Percentiles rank a stretch among this genome's conserved stretches.
These are phyloP conservation scores for Grosmannia serpens DNA, from an alignment of 2,329 filamentous ascomycete species.

Conservation along the genomic window DNA sequence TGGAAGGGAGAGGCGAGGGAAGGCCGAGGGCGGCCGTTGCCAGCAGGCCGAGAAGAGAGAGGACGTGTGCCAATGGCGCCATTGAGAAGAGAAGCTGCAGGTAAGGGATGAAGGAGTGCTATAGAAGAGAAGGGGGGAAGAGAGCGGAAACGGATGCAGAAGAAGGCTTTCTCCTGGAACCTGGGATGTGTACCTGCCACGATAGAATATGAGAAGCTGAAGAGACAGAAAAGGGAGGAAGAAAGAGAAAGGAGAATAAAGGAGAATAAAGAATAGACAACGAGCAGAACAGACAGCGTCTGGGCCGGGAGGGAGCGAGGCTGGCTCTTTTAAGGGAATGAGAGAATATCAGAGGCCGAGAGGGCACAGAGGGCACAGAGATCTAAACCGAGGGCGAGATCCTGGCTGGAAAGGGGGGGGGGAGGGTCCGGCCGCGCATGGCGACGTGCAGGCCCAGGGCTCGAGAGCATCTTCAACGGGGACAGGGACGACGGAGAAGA, in stretches of 20 bases:
- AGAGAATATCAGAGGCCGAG: background rate
- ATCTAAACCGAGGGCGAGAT: background rate
- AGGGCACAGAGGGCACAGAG: background rate
- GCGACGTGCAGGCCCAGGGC: no score
- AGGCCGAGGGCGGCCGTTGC: background rate
- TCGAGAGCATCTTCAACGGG: no score
- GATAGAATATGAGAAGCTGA: background rate
- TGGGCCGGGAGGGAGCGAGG: background rate
- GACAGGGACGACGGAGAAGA: no score
- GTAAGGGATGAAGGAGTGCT: background rate
- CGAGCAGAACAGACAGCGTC: no score
- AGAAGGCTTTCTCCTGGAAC: background rate
- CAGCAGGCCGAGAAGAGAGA: constrained; percentile 7
- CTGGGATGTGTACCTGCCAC: background rate
- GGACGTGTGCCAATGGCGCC: constrained; percentile 11
- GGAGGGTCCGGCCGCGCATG: background rate
- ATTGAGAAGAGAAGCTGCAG: constrained; percentile 9
- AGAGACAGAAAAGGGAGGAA: background rate
- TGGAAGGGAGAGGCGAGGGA: constrained; percentile 9
- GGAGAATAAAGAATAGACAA: background rate
- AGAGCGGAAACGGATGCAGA: background rate
- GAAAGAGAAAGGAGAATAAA: background rate
- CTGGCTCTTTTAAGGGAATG: background rate
- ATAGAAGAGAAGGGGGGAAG: background rate
- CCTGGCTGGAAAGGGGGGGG: no score